Conservation (phyloP, 2,329 filamentous ascomycete genomes). For the Neopestalotiopsis clavispora region DNA sequence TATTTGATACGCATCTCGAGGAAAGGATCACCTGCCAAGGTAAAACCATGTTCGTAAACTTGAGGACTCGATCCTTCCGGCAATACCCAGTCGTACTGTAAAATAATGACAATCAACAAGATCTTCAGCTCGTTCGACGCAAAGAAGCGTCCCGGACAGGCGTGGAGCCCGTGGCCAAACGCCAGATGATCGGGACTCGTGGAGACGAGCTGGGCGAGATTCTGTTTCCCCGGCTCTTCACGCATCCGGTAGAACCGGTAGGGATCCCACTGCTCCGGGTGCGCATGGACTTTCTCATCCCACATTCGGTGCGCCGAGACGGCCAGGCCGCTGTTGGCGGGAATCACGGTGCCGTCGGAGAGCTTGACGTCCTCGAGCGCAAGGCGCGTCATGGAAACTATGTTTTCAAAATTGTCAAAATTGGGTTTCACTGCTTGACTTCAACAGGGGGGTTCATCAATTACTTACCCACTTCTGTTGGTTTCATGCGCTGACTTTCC, state of each 20-base stretch:
- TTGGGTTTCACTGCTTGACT: too few relatives aligned
- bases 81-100: conserved; percentile 13
- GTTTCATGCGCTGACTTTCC: conserved; percentile 12
- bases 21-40: not conserved
- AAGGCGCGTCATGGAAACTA: conserved; percentile 4
- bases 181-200: conserved; percentile 33
- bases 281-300: not conserved
- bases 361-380: not conserved
- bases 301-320: not conserved
- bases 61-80: not conserved
- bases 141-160: conserved; percentile 13
- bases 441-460: not conserved
- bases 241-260: conserved; percentile 6
- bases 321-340: not conserved
- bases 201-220: conserved; percentile 41
- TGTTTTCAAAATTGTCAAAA: too few relatives aligned
- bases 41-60: not conserved
- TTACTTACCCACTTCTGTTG: conserved; percentile 4
- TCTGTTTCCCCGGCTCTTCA: conserved; percentile 32
- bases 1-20: not conserved
- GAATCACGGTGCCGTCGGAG: conserved; percentile 4
- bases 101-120: not conserved
- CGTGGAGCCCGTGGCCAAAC: conserved; percentile 14
- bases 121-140: conserved; percentile 12
- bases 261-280: not conserved